These are phyloP conservation scores for Omphalotus guepiniiformis DNA, from an alignment of 768 basidiomycete genomes.

Conservation along the genomic window DNA sequence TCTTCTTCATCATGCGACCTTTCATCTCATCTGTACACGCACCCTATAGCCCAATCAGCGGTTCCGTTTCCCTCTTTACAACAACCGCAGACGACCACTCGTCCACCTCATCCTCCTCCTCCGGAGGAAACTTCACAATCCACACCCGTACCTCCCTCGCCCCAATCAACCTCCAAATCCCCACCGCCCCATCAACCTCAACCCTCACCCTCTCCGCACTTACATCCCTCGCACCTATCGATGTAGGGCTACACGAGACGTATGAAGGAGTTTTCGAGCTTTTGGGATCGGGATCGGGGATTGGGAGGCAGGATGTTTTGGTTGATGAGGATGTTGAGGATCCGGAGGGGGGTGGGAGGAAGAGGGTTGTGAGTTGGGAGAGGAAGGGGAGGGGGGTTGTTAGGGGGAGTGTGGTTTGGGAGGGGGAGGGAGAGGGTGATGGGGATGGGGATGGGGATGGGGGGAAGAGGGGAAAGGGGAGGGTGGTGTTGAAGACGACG, in stretches of 20 bases:
- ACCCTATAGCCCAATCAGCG: conserved; percentile 7
- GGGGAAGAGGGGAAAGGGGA: not conserved
- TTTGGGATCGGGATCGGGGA: conserved; percentile 12
- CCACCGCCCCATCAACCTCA: conserved; percentile 24
- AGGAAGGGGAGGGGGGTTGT: not conserved
- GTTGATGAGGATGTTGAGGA: not conserved
- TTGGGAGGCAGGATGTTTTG: not conserved
- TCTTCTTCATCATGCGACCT: not conserved
- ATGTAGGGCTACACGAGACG: conserved; percentile 21
- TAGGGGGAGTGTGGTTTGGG: conserved; percentile 2
- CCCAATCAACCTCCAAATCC: conserved; percentile 17
- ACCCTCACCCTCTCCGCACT: conserved; percentile 16
- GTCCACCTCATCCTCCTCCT: not conserved
- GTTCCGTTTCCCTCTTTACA: not conserved
- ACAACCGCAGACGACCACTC: not conserved
- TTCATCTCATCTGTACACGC: not conserved
- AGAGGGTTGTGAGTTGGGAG: conserved; percentile 4
- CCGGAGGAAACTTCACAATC: conserved; percentile 26
- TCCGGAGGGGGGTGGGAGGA: conserved; percentile 5
- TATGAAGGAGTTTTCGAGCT: conserved; percentile 27
- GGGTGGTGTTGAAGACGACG: not conserved
- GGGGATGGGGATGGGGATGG: too few species aligned
- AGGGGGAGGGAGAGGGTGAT: not conserved
- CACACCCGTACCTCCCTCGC: conserved; percentile 20
- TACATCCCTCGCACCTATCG: conserved; percentile 22